Percentiles rank a stretch among this genome's conserved stretches.
Conservation (phyloP, 2,329 filamentous ascomycete species). For the Beauveria asiatica region DNA sequence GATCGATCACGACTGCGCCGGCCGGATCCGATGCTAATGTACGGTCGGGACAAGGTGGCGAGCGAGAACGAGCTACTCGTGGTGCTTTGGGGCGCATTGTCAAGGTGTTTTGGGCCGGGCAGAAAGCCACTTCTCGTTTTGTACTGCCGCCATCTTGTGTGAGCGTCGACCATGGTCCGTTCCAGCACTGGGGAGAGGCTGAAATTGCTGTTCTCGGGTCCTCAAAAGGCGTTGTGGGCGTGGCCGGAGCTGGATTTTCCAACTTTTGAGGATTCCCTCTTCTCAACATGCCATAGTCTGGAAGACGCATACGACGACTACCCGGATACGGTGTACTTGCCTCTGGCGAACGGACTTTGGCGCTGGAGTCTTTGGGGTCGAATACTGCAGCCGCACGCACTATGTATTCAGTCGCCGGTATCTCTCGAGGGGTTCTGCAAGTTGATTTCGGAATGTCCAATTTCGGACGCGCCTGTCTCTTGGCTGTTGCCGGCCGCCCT, state of each 20-base stretch:
- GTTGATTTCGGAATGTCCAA: background rate
- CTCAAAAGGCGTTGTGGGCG: background rate
- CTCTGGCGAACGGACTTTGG: background rate
- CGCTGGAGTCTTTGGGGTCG: background rate
- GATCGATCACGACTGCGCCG: background rate
- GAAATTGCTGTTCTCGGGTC: background rate
- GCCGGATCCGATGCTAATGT: background rate
- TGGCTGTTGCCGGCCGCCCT: background rate
- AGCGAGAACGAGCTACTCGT: background rate
- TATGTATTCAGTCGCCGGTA: background rate
- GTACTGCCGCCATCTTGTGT: background rate
- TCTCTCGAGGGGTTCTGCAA: background rate
- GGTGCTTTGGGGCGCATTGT: background rate
- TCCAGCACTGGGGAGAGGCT: background rate
- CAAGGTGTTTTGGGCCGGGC: background rate
- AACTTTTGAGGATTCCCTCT: too few relatives aligned
- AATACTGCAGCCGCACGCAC: background rate
- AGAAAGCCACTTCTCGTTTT: too few relatives aligned
- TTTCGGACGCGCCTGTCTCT: background rate
- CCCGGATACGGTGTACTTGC: background rate
- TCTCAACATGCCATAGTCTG: background rate
- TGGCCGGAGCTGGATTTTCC: background rate
- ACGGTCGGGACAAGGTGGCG: background rate
- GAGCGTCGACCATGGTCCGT: background rate
- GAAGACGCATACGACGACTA: background rate